These are phyloP conservation scores for Plasmodium vivax DNA, from an alignment of 169 alveolate genomes.

Conservation along the genomic window DNA sequence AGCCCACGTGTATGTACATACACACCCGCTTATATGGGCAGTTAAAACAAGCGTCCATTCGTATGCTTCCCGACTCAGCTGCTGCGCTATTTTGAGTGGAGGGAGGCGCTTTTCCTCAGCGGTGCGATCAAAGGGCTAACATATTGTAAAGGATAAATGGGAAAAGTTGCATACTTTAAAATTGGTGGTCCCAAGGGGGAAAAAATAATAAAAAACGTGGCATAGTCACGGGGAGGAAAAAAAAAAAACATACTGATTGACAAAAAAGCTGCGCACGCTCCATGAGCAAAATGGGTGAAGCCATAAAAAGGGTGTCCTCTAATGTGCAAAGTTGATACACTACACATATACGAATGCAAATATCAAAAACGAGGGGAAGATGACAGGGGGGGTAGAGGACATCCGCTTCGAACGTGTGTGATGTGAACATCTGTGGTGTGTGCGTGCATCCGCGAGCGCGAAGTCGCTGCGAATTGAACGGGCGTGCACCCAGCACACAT, in stretches of 20 bases:
- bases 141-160: background rate
- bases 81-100: background rate
- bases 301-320: background rate
- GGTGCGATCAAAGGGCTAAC: background rate
- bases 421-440: background rate
- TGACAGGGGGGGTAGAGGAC: background rate
- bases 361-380: background rate
- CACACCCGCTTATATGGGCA: background rate
- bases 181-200: background rate
- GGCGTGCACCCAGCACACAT: constrained; percentile 20
- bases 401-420: background rate
- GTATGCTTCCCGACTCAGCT: background rate
- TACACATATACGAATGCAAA: background rate
- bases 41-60: background rate
- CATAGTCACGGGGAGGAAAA: background rate
- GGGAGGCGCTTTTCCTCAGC: background rate
- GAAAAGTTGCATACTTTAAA: background rate
- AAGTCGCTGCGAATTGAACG: background rate
- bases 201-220: background rate
- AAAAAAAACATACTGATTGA: background rate
- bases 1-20: background rate
- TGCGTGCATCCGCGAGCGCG: background rate
- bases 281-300: constrained; percentile 77
- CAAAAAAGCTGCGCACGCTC: constrained; percentile 76
- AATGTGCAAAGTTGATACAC: background rate